phyloP scores from a whole-genome alignment of 495 filamentous ascomycete genomes.

The Penicillium macrosclerotiorum region DNA sequence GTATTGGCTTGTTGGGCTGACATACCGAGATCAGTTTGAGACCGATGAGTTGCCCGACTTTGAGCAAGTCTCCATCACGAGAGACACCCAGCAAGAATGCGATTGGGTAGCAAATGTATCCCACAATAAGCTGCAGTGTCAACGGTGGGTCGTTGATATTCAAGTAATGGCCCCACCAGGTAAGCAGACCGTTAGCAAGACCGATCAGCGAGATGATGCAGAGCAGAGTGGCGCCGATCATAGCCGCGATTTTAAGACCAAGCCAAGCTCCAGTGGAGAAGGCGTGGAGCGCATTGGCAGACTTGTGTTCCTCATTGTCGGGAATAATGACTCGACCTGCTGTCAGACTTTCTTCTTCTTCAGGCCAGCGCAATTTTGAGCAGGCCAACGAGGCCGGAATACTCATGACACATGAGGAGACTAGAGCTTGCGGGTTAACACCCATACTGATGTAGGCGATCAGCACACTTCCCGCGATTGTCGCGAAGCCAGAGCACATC shows the following conservation, averaged over 20 bases:
- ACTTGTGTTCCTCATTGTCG: conserved; percentile 60
- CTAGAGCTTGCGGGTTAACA: conserved; percentile 77
- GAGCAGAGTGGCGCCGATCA: conserved; percentile 74
- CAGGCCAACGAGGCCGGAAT: conserved; percentile 85
- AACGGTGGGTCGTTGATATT: conserved; percentile 66
- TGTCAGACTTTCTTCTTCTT: conserved; percentile 80
- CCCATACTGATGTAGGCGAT: conserved; percentile 79
- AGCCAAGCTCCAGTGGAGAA: conserved; percentile 87
- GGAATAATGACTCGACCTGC: conserved; percentile 77
- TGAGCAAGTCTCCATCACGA: conserved; percentile 63
- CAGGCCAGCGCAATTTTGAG: conserved; percentile 84
- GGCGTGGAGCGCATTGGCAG: conserved; percentile 80
- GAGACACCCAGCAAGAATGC: conserved; percentile 86
- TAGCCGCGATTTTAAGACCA: conserved; percentile 83
- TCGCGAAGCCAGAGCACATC: conserved; percentile 76
- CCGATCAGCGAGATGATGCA: conserved; percentile 82
- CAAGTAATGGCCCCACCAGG: conserved; percentile 86
- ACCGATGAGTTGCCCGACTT: conserved; percentile 77
- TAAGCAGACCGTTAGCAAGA: conserved; percentile 73
- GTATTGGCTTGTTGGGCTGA: too few species aligned
- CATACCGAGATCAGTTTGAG: conserved; percentile 72
- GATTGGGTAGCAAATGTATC: conserved; percentile 81
- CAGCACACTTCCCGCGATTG: conserved; percentile 70
- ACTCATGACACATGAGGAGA: conserved; percentile 86
- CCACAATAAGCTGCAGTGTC: conserved; percentile 73